A percentile compares a stretch with the other conserved stretches of the same genome.
phyloP scores from a whole-genome alignment of 164 flowering plant species.

The Akebia trifoliata region DNA sequence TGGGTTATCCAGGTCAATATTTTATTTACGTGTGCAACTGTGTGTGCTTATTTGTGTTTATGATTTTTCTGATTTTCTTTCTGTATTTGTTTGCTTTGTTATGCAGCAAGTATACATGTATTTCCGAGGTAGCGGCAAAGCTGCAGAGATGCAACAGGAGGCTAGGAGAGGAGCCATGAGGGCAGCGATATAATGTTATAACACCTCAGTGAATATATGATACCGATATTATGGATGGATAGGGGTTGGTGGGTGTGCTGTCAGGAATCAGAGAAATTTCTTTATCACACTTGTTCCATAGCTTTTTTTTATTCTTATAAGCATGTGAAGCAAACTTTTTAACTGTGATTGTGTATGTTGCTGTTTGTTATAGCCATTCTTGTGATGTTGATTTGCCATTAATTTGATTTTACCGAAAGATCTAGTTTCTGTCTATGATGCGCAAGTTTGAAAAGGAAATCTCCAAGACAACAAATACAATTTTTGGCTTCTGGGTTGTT shows the following conservation, averaged over 20 bases:
- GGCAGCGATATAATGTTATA: conserved; percentile 40
- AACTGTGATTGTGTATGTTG: neutral
- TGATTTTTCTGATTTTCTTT: neutral
- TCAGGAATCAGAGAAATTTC: neutral
- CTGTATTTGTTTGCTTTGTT: neutral
- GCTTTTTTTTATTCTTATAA: conserved; percentile 1
- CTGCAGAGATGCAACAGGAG: conserved; percentile 67
- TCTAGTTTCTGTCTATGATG: too few species aligned
- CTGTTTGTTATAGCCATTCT: neutral
- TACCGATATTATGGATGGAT: neutral
- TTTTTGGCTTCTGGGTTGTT: too few species aligned
- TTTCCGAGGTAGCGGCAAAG: conserved; percentile 85
- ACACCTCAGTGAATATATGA: neutral
- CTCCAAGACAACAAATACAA: too few species aligned
- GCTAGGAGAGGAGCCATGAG: conserved; percentile 71
- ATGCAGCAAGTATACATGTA: conserved; percentile 93
- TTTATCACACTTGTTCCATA: conserved; percentile 7
- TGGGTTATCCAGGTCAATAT: conserved; percentile 91
- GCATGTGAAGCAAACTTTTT: neutral
- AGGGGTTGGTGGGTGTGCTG: conserved; percentile 10
- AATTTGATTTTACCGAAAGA: neutral
- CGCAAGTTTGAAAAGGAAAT: too few species aligned
- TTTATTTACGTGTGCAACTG: neutral
- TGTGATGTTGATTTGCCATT: conserved; percentile 4
- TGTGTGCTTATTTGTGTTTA: neutral